Percentiles rank a stretch among this genome's conserved stretches.
These are phyloP conservation scores for Oryza punctata DNA, from an alignment of 176 grass and related monocot species.

Conservation along the genomic window DNA sequence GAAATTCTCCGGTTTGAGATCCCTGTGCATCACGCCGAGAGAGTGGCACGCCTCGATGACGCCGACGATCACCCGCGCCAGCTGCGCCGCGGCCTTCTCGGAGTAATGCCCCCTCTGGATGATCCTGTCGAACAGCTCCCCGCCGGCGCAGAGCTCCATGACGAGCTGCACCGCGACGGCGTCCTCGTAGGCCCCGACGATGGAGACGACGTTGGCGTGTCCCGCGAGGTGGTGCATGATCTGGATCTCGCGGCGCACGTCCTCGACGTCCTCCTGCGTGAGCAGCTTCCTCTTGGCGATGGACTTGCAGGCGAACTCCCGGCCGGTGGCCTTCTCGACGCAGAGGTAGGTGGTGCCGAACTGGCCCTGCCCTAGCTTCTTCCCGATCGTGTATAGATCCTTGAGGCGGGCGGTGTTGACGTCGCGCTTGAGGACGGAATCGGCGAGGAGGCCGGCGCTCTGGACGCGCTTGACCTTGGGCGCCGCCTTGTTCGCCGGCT, in stretches of 20 bases:
- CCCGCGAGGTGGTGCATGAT: conserved; percentile 98
- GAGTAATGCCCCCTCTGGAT: conserved; percentile 74
- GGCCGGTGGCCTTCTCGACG: conserved; percentile 67
- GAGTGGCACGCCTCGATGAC: conserved; percentile 74
- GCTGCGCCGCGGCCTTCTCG: conserved; percentile 71
- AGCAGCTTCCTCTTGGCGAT: conserved; percentile 97
- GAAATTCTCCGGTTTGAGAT: conserved; percentile 83
- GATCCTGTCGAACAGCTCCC: conserved; percentile 82
- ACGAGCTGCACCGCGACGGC: conserved; percentile 78
- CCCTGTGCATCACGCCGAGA: conserved; percentile 71
- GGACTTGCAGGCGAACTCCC: conserved; percentile 86
- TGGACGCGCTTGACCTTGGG: conserved; percentile 66
- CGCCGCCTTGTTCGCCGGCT: conserved; percentile 43
- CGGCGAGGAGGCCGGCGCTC: conserved; percentile 69
- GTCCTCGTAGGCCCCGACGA: conserved; percentile 76
- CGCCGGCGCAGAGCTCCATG: conserved; percentile 80
- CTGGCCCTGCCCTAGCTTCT: conserved; percentile 81
- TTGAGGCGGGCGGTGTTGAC: conserved; percentile 56
- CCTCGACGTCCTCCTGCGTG: conserved; percentile 90
- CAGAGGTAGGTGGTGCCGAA: conserved; percentile 86
- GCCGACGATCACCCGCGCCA: conserved; percentile 58
- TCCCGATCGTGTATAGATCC: conserved; percentile 71
- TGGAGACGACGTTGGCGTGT: conserved; percentile 66
- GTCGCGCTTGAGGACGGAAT: conserved; percentile 66
- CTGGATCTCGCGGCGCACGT: conserved; percentile 99